Evolutionary conservation across 2,329 filamentous ascomycete genomes (phyloP).

Genomic region (Alternaria triticimaculans): DNA sequence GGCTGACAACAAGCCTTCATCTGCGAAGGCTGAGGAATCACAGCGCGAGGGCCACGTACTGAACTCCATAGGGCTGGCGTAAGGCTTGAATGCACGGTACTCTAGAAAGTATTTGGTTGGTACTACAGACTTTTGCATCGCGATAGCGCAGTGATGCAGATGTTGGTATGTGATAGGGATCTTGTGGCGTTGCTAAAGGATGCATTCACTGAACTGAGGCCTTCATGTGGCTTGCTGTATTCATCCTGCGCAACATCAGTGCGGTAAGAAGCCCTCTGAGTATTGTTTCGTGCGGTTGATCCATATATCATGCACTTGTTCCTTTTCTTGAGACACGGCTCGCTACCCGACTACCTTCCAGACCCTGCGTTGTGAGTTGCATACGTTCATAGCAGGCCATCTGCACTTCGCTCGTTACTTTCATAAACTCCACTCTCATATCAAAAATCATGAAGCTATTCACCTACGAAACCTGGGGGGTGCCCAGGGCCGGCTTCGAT

Average conservation of each 20-base stretch:
- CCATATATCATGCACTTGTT: background rate
- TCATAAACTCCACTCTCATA: background rate
- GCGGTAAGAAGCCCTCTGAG: background rate
- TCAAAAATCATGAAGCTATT: conserved; percentile 18
- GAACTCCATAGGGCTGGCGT: background rate
- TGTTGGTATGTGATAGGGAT: background rate
- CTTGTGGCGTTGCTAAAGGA: background rate
- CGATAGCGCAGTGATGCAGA: background rate
- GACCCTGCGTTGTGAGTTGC: background rate
- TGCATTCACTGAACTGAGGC: background rate
- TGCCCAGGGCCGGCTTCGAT: conserved; percentile 44
- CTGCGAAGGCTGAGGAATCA: background rate
- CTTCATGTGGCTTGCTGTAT: background rate
- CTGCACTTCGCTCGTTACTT: background rate
- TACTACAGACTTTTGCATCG: background rate
- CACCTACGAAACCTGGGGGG: conserved; percentile 27
- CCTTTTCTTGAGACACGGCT: background rate
- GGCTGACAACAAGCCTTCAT: background rate
- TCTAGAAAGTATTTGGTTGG: background rate
- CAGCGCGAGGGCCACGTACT: background rate
- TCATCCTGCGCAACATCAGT: background rate
- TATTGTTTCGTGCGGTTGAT: background rate
- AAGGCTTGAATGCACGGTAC: background rate
- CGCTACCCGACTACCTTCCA: background rate
- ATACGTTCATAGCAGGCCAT: background rate